Evolutionary conservation across 345 rosid genomes (phyloP).

Genomic region (Schrenkiella parvula): DNA sequence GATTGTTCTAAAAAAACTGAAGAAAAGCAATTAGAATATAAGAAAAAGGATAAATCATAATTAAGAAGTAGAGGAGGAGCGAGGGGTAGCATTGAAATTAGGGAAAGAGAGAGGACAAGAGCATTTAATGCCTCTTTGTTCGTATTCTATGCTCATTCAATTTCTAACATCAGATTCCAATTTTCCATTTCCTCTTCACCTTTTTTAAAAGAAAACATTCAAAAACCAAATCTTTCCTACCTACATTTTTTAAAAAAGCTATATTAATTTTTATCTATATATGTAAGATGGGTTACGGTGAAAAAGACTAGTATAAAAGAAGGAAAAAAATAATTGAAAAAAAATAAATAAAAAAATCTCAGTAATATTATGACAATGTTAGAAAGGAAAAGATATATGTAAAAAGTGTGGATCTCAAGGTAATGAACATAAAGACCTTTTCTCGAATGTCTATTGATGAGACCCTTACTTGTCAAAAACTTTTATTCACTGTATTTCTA

Average conservation of each 20-base stretch:
- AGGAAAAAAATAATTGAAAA: not conserved
- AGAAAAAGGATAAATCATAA: not conserved
- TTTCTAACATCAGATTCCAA: conserved; percentile 22
- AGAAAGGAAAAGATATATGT: not conserved
- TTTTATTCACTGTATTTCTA: conserved; percentile 33
- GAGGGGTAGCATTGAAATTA: conserved; percentile 61
- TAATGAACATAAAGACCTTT: conserved; percentile 25
- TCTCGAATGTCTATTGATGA: conserved; percentile 31
- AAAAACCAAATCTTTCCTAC: not conserved
- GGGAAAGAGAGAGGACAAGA: conserved; percentile 38
- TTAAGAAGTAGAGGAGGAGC: conserved; percentile 21
- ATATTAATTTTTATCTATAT: not conserved
- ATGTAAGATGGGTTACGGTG: not conserved
- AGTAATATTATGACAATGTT: not conserved
- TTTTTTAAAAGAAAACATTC: not conserved
- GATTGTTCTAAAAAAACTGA: not conserved
- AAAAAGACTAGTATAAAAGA: not conserved
- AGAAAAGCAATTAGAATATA: conserved; percentile 14
- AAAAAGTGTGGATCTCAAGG: conserved; percentile 31
- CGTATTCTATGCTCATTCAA: conserved; percentile 25
- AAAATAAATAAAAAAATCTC: not conserved
- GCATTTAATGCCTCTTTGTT: conserved; percentile 40
- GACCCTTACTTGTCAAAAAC: conserved; percentile 34
- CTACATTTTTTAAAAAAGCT: not conserved
- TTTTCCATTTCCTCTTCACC: conserved; percentile 1